Evolutionary conservation across 305 asterid species (phyloP), one percentile per base, ranked within the genome.

Genomic region (Solanum chacoense): DNA sequence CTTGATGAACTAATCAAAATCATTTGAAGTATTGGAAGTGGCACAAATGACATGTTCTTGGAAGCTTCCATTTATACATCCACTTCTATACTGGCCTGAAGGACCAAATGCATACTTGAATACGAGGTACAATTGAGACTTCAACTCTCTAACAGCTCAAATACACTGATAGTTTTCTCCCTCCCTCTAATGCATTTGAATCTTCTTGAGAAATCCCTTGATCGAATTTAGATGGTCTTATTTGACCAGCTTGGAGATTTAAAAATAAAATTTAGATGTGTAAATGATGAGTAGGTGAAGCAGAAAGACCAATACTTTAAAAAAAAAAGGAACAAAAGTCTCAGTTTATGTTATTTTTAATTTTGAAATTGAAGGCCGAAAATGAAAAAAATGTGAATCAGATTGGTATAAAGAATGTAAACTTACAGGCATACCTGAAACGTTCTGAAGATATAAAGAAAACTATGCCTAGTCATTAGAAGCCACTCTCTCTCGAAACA

Each of bases 401-500:
- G 35, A 76, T 74, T 28, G 20, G 59, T 37, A 40, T 2, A 87
- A 22, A 37, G 88, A 42, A 89, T 72, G 63, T 37, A 71, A 87
- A 74, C 89, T 76, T 78, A 35, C 45, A 89, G 85, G 88, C 89
- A 59, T 90, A 96, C 99, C 98, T 96, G 98, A 89, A 89, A 94
- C 77, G 98, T 96, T 91, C 95, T 94, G 89, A 95, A 96, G 90
- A 92, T 91, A 83, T 96, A 96, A 86, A 96, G 93, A 90, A 93
- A 94, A 32, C 94, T 89, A 90, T 95, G 95, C 89, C 98, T 94
- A 67, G 89, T 90, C 59, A 96, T 95, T 76, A 96, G 94, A 93
- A 96, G 97, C 87, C 93, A 73, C 92, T 96, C 99, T 90, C 99
- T 92, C 18, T 89, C 86, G 90, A 96, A 94, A 88, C 99, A 96